phyloP scores from a whole-genome alignment of 108 stramenopile genomes.

The Asterionellopsis glacialis region DNA sequence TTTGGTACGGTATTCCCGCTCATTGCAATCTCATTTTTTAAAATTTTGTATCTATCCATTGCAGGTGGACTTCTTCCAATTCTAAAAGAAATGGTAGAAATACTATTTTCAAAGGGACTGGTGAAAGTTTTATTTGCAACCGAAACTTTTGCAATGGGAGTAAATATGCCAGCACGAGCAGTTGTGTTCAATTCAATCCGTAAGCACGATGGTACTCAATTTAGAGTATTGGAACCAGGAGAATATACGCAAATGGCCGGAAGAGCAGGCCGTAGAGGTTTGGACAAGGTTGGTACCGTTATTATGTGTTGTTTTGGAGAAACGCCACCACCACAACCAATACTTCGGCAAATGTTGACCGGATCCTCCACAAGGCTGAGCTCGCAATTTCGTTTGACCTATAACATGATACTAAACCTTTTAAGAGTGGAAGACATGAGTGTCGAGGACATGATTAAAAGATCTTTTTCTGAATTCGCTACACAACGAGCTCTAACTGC shows the following conservation, averaged over 20 bases:
- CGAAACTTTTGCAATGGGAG: constrained; percentile 99
- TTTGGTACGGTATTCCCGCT: no score
- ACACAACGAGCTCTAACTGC: constrained; percentile 90
- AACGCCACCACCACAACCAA: constrained; percentile 56
- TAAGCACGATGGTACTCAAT: constrained; percentile 94
- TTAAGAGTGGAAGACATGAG: constrained; percentile 92
- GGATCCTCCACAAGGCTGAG: constrained; percentile 82
- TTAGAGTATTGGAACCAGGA: constrained; percentile 70
- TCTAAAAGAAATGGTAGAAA: constrained; percentile 95
- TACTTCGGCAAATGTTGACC: constrained; percentile 86
- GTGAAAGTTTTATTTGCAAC: constrained; percentile 97
- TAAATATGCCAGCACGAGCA: constrained; percentile 97
- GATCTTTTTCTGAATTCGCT: constrained; percentile 87
- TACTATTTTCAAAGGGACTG: constrained; percentile 89
- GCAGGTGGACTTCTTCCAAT: constrained; percentile 94
- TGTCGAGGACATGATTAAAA: constrained; percentile 96
- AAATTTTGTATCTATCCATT: constrained; percentile 58
- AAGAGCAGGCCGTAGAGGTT: constrained; percentile 93
- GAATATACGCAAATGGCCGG: constrained; percentile 99
- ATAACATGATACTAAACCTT: constrained; percentile 96
- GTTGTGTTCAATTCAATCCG: constrained; percentile 94
- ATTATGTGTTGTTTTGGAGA: constrained; percentile 72
- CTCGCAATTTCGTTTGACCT: constrained; percentile 94
- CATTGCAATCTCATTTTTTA: not conserved
- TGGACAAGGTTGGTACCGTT: constrained; percentile 89